Conservation (phyloP, 2,329 filamentous ascomycete genomes). For the Aspergillus tubingensis region DNA sequence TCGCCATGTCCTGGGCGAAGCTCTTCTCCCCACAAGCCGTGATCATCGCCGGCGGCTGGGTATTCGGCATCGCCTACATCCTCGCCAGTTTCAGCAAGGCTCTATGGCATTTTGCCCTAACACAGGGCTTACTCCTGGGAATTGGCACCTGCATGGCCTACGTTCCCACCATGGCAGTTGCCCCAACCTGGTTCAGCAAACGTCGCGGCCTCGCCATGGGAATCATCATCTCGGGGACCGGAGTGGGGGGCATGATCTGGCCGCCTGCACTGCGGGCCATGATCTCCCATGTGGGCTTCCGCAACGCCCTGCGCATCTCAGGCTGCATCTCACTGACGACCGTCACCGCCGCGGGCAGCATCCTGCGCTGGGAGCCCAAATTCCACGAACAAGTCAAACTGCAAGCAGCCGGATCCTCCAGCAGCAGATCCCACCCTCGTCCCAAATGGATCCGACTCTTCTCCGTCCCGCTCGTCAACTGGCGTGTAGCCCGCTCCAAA, state of each 20-base stretch:
- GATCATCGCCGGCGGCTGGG: conserved; percentile 34
- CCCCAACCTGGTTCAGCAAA: conserved; percentile 43
- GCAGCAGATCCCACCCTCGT: not conserved
- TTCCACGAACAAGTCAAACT: conserved; percentile 25
- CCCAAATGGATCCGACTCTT: not conserved
- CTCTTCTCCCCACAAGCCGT: conserved; percentile 35
- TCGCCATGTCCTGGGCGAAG: conserved; percentile 40
- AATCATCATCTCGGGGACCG: conserved; percentile 42
- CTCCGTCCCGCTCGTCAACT: conserved; percentile 34
- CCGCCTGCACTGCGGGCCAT: conserved; percentile 37
- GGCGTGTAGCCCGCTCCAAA: conserved; percentile 25
- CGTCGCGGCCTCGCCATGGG: conserved; percentile 44
- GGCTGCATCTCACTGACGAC: conserved; percentile 33
- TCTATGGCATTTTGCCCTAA: conserved; percentile 38
- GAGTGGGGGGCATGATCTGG: conserved; percentile 44
- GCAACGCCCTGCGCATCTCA: conserved; percentile 40
- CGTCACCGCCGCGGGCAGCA: conserved; percentile 28
- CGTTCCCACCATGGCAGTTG: conserved; percentile 42
- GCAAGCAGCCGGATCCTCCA: conserved; percentile 13
- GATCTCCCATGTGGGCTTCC: conserved; percentile 39
- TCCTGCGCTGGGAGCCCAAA: conserved; percentile 34
- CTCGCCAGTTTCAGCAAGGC: conserved; percentile 37
- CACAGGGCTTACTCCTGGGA: conserved; percentile 43
- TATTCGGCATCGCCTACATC: conserved; percentile 38
- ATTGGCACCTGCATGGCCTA: conserved; percentile 43